Base-by-base conservation (phyloP, 2,329 filamentous ascomycete genomes). In the Nigrospora osmanthi region DNA sequence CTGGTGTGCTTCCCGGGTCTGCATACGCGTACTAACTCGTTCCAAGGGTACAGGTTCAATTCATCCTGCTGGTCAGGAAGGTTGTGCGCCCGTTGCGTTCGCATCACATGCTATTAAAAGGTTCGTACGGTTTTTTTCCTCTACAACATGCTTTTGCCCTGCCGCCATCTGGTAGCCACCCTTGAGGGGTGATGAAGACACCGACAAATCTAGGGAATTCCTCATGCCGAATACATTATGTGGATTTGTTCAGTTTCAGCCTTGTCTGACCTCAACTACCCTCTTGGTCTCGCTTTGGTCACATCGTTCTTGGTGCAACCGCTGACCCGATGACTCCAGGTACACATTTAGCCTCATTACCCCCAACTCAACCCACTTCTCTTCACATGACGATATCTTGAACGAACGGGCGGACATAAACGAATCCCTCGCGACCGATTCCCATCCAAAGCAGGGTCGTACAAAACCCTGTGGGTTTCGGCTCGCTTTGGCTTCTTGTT, bases 371-470 rank as follows among this genome's bases (percentile, higher is more conserved):
- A n/a, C n/a, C n/a, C n/a, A n/a, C 41, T 48, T 49, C 43, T 40
- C 17, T 54, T 55, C 50, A 58, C 59, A 74, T 81, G 78, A 81
- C 69, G 78, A 81, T 75, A 67, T 66, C 65, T 80, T 81, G 77
- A 80, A 81, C 78, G 78, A 81, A 81, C 78, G 78, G 78, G 78
- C 78, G 78, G 78, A 80, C 78, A 81, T 78, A 79, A 77, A 69
- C 66, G 75, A 78, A 74, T 70, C 71, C 35, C 60, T 58, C 66
- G 61, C 63, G 57, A 58, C 67, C 62, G 59, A 63, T 68, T 59
- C 66, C 66, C 63, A 62, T 58, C 64, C 74, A 73, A 28, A 76
- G 65, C 76, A 67, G 72, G 76, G 70, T 65, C 72, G 75, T 80
- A 81, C 76, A 81, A 77, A 76, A 67, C 73, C 72, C 71, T 72